phyloP scores from a whole-genome alignment of 257 asterid genomes.

The Solanum chiquidenum region DNA sequence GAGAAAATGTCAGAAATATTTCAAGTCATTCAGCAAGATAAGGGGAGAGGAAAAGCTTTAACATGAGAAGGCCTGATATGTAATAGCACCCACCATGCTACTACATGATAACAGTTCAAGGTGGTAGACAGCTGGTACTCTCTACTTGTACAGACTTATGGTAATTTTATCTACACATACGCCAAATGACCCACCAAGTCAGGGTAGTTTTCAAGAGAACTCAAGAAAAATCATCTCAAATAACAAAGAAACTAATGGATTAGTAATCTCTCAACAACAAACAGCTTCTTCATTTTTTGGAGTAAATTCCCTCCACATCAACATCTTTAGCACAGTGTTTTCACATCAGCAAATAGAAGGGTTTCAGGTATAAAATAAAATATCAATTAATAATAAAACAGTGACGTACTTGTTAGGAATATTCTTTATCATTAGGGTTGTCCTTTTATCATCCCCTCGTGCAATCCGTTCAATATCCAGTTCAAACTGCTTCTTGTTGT shows the following conservation, averaged over 20 bases:
- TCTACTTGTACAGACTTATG: neutral
- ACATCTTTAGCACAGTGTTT: neutral
- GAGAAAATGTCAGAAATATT: neutral
- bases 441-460: conserved; percentile 93
- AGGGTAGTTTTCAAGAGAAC: neutral
- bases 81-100: neutral
- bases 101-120: neutral
- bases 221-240: neutral
- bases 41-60: neutral
- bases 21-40: neutral
- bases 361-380: neutral
- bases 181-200: neutral
- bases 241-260: neutral
- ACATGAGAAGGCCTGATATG: neutral
- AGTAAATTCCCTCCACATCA: neutral
- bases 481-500: conserved; percentile 94
- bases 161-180: neutral
- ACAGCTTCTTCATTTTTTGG: neutral
- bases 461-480: conserved; percentile 81
- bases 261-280: neutral
- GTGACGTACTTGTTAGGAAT: conserved; percentile 95
- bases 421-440: conserved; percentile 97
- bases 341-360: neutral
- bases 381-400: neutral
- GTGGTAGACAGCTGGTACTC: neutral